Percentiles rank a stretch among this genome's conserved stretches.
Conservation (phyloP, 2,329 filamentous ascomycete species). For the Cytospora mali region DNA sequence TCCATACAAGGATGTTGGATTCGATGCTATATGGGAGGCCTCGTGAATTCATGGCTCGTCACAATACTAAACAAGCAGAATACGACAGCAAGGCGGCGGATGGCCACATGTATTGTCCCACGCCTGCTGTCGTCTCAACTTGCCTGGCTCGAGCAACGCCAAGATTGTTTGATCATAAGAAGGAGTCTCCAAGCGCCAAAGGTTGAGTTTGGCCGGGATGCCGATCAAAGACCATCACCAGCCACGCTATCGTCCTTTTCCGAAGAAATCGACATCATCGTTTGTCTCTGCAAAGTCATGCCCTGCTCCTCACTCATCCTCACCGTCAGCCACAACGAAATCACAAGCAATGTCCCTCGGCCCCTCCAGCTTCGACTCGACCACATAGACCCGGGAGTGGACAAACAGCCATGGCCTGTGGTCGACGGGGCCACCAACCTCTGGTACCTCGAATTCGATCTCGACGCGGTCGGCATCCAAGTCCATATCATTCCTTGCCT, state of each 20-base stretch:
- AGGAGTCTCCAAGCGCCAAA: too few species aligned
- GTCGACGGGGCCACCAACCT: neutral
- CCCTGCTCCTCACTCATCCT: constrained; percentile 4
- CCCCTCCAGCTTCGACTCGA: constrained; percentile 9
- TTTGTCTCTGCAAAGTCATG: neutral
- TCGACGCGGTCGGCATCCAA: constrained; percentile 1
- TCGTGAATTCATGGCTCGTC: too few species aligned
- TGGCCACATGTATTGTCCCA: too few species aligned
- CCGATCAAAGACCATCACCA: neutral
- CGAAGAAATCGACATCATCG: neutral
- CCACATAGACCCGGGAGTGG: constrained; percentile 4
- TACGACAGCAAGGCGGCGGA: too few species aligned
- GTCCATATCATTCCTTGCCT: constrained; percentile 2
- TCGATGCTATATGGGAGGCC: too few species aligned
- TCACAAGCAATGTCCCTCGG: constrained; percentile 15
- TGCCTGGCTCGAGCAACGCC: too few species aligned
- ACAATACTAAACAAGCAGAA: too few species aligned
- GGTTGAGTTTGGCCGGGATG: neutral
- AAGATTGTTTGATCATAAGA: too few species aligned
- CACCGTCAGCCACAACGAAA: neutral
- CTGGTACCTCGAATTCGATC: neutral
- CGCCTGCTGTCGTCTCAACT: too few species aligned
- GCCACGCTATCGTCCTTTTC: neutral
- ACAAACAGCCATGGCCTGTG: constrained; percentile 19
- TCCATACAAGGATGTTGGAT: neutral